A percentile compares a stretch with the other conserved stretches of the same genome.
phyloP scores from a whole-genome alignment of 164 flowering plant genomes.

The Hamamelis virginiana region DNA sequence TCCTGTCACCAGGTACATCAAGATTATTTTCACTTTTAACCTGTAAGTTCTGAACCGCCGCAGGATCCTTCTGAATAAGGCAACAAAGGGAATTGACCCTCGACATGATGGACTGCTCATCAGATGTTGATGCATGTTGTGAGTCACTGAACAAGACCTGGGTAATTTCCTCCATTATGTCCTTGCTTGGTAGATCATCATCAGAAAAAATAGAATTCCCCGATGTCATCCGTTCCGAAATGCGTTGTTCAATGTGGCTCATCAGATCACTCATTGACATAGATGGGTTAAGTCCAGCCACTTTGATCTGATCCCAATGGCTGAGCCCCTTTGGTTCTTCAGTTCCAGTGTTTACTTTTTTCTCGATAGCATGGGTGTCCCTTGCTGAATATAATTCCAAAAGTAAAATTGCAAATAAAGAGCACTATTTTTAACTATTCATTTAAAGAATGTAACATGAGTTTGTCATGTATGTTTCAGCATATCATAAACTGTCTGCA shows the following conservation, averaged over 20 bases:
- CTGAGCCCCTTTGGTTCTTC: too few relatives aligned
- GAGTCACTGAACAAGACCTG: conserved; percentile 26
- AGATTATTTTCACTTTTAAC: background rate
- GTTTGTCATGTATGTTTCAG: too few relatives aligned
- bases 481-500: too few relatives aligned
- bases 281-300: conserved; percentile 34
- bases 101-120: conserved; percentile 35
- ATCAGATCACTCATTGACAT: conserved; percentile 36
- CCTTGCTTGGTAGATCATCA: conserved; percentile 10
- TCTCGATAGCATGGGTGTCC: too few relatives aligned
- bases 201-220: conserved; percentile 9
- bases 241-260: conserved; percentile 30
- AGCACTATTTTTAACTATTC: too few relatives aligned
- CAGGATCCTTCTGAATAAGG: conserved; percentile 34
- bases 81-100: conserved; percentile 44
- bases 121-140: conserved; percentile 26
- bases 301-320: conserved; percentile 22
- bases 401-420: too few relatives aligned
- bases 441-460: too few relatives aligned
- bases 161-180: conserved; percentile 29
- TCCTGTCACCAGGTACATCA: background rate
- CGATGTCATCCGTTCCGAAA: conserved; percentile 26
- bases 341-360: too few relatives aligned
- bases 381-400: too few relatives aligned
- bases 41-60: conserved; percentile 9